phyloP scores from a whole-genome alignment of 1,284 basidiomycete species.

The Mycosarcoma mackinlayi region DNA sequence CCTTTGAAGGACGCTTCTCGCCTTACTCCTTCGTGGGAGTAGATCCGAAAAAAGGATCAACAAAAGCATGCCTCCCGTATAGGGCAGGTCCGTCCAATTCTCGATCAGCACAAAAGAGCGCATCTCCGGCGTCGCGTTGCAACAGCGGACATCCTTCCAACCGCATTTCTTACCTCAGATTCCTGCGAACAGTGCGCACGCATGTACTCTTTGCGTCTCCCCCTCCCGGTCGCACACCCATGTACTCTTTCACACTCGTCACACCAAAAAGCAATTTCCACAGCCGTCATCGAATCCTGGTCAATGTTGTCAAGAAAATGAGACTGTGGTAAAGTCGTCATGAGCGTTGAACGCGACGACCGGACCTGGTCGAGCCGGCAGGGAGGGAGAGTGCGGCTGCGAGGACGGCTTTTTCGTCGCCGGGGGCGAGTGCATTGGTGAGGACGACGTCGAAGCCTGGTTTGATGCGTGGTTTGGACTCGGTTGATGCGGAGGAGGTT shows the following conservation, averaged over 20 bases:
- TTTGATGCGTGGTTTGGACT: conserved; percentile 11
- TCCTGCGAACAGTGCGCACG: too few species aligned
- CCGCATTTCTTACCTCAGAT: too few species aligned
- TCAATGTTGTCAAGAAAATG: too few species aligned
- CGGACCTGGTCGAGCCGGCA: conserved; percentile 41
- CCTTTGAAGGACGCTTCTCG: conserved; percentile 22
- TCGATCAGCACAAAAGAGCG: too few species aligned
- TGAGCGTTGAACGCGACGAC: conserved; percentile 30
- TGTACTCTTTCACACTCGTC: too few species aligned
- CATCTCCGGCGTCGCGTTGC: too few species aligned
- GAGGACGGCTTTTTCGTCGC: conserved; percentile 49
- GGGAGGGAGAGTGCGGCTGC: conserved; percentile 43
- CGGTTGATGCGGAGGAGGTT: neutral
- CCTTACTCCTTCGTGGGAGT: conserved; percentile 38
- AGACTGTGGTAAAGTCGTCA: conserved; percentile 1
- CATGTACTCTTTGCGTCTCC: too few species aligned
- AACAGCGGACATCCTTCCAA: too few species aligned
- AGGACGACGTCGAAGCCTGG: conserved; percentile 42
- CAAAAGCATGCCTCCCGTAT: conserved; percentile 6
- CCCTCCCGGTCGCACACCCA: too few species aligned
- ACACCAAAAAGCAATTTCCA: too few species aligned
- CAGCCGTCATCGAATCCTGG: too few species aligned
- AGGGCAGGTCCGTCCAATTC: too few species aligned
- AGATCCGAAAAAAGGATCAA: neutral
- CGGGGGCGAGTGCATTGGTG: conserved; percentile 46